These are phyloP conservation scores for Pleurotus sapidus DNA, from an alignment of 768 basidiomycete species.

Conservation along the genomic window DNA sequence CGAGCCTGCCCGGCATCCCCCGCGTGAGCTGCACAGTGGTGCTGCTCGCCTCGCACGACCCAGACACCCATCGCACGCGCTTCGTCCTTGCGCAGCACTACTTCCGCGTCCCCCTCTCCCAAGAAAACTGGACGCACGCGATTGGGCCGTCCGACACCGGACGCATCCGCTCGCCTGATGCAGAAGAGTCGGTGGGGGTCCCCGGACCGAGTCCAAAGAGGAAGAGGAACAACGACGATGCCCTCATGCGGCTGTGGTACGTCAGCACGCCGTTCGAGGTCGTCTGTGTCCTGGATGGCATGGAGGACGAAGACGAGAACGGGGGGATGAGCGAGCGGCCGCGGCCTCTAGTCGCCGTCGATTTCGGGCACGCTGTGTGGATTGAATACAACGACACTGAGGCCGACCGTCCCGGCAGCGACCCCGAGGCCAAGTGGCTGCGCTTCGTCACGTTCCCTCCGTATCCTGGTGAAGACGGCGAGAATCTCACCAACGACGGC, in stretches of 20 bases:
- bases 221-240: constrained; percentile 36
- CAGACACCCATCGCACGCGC: constrained; percentile 52
- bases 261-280: constrained; percentile 71
- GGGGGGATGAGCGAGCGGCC: constrained; percentile 39
- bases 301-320: constrained; percentile 37
- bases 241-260: constrained; percentile 69
- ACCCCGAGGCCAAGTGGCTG: constrained; percentile 46
- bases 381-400: constrained; percentile 54
- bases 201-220: neutral
- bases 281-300: constrained; percentile 56
- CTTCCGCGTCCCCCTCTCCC: constrained; percentile 61
- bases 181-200: neutral
- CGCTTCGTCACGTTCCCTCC: constrained; percentile 73
- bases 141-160: neutral
- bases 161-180: neutral
- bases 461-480: constrained; percentile 32
- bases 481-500: constrained; percentile 19
- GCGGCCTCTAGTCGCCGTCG: constrained; percentile 73
- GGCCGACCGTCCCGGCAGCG: constrained; percentile 19
- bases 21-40: constrained; percentile 72
- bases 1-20: constrained; percentile 58
- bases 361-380: constrained; percentile 88
- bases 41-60: constrained; percentile 61
- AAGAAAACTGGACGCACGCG: constrained; percentile 23
- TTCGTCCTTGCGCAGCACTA: constrained; percentile 77